Evolutionary conservation across 2,329 filamentous ascomycete species (phyloP), one percentile per base, ranked within the genome.

Genomic region (Fusarium neocosmosporiellum): DNA sequence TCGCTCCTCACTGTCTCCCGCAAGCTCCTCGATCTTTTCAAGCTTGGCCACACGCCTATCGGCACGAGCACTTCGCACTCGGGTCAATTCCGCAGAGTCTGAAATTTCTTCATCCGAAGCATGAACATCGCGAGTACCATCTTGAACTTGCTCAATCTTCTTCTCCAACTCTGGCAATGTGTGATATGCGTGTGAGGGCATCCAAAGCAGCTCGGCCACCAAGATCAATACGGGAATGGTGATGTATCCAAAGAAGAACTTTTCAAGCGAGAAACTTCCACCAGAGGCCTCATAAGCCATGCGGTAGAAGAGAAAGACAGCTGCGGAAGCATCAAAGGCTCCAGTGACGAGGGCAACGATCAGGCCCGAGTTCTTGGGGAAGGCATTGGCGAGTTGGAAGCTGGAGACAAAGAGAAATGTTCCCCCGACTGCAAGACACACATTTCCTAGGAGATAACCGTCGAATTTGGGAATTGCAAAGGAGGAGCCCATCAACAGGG

Each of bases 311-410:
- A 95, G 85, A 75, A 95, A 95, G 2, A 95, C 82, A 1, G 93
- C 93, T 66, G 92, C 94, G 0, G 93, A 95, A 1, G 93, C 91
- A 79, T 96, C 94, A 79, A 96, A 96, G 2, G 93, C 92, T 2
- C 93, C 93, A 0, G 93, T 96, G 50, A 96, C 83, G 36, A 94
- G 86, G 4, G 94, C 93, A 10, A 96, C 85, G 64, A 96, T 93
- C 8, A 94, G 83, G 1, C 93, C 93, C 2, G 92, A 93, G 75
- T 92, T 87, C 59, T 87, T 88, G 1, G 93, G 93, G 75, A 96
- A 96, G 2, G 93, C 91, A 79, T 96, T 96, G 20, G 93, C 93
- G 46, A 96, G 87, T 78, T 96, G 93, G 80, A 95, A 96, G 5
- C 91, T 93, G 2, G 93, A 91, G 53, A 96, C 93, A 80, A 94